Evolutionary conservation across 2,329 filamentous ascomycete species (phyloP), one percentile per base, ranked within the genome.

Genomic region (Venturia nashicola): DNA sequence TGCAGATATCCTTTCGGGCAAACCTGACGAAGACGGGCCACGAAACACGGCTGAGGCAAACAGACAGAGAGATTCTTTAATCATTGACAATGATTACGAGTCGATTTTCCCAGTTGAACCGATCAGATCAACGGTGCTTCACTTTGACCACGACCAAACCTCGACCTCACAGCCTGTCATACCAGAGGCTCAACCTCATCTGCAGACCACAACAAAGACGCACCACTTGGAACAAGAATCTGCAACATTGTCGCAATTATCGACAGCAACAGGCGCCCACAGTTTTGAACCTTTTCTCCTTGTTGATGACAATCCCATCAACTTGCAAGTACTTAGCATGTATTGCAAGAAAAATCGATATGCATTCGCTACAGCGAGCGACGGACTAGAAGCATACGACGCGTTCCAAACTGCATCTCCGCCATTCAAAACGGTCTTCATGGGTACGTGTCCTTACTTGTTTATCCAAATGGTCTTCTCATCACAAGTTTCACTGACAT

Each of bases 361-460:
- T 54, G 64, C 66, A 2, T 70, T 74, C 63, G 67, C 68, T 1
- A 71, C 74, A 12, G 74, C 73, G 0, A 69, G 67, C 46, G 71
- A 75, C 39, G 74, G 74, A n/a, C 69, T 74, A 8, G 72, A 74
- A 65, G 74, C 74, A 2, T 64, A 76, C 3, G 70, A 74, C 36
- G 34, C 8, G 12, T 63, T 44, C 62, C 61, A 57, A 27, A 36
- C 7, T 14, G 27, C 44, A 4, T 7, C 23, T 4, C 11, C 18
- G 23, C 62, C 54, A 6, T 63, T 48, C 51, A 23, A 61, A 9
- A 54, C 51, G 8, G 71, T 75, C 1, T 68, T 76, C 16, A 75
- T 80, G 77, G 82, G 84, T 67, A 77, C 83, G 8, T 79, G 75
- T 70, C 83, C 84, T 82, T 81, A 82, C 36, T 39, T 12, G 2